These are phyloP conservation scores for Linnemannia schmuckeri DNA, from an alignment of 192 early-diverging fungal species.

Conservation along the genomic window DNA sequence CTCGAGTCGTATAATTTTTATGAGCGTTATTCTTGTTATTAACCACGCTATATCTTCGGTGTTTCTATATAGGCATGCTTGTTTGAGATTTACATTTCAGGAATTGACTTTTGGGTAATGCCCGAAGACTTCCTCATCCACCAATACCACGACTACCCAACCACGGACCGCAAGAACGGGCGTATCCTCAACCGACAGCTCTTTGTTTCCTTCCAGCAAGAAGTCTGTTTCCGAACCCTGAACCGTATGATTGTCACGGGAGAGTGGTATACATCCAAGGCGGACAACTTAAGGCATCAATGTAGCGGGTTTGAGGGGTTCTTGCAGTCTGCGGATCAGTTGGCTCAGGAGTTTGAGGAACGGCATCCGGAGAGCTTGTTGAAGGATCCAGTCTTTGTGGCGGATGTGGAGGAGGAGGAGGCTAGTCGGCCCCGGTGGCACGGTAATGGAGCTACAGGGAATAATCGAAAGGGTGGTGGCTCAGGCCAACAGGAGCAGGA, in stretches of 20 bases:
- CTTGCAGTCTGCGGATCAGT: constrained; percentile 39
- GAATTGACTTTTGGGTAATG: constrained; percentile 72
- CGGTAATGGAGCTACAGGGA: too few relatives aligned
- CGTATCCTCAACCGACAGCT: constrained; percentile 70
- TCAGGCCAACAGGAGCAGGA: not conserved
- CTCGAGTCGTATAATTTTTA: not conserved
- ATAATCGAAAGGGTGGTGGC: not conserved
- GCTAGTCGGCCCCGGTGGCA: not conserved
- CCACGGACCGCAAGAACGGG: constrained; percentile 61
- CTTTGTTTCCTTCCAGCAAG: constrained; percentile 69
- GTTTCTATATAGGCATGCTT: constrained; percentile 59
- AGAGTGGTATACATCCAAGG: constrained; percentile 61
- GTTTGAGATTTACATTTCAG: constrained; percentile 71
- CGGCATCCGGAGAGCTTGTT: constrained; percentile 31
- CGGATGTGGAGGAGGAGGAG: not conserved
- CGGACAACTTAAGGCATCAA: constrained; percentile 62
- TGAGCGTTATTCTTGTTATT: not conserved
- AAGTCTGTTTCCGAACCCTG: constrained; percentile 61
- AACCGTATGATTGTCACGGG: constrained; percentile 61
- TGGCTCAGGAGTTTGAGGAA: constrained; percentile 41
- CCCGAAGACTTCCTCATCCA: constrained; percentile 72
- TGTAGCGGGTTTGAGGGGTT: constrained; percentile 50
- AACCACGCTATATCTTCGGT: not conserved
- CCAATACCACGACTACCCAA: constrained; percentile 70
- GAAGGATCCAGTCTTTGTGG: constrained; percentile 34